Conservation (phyloP, 345 rosid genomes). For the Boechera divaricarpa region DNA sequence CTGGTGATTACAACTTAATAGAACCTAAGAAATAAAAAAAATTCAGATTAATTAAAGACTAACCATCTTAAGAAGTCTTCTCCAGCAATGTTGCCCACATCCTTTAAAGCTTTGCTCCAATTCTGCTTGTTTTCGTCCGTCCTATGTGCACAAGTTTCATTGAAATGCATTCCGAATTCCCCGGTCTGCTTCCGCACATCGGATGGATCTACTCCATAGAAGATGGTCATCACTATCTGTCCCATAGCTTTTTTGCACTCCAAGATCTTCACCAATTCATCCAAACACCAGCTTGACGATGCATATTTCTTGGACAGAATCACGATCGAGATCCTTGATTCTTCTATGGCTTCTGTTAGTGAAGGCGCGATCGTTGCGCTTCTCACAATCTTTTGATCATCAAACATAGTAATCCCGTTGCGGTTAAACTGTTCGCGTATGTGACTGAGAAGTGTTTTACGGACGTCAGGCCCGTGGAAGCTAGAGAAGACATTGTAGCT, state of each 20-base stretch:
- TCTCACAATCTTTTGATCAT: neutral
- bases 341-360: neutral
- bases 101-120: neutral
- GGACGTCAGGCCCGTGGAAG: conserved; percentile 4
- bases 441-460: conserved; percentile 15
- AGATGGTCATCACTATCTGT: conserved; percentile 29
- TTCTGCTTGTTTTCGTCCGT: neutral
- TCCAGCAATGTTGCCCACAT: conserved; percentile 2
- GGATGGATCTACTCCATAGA: conserved; percentile 23
- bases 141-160: neutral
- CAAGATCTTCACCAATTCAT: conserved; percentile 27
- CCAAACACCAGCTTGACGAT: conserved; percentile 36
- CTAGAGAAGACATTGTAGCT: neutral
- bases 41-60: neutral
- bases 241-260: neutral
- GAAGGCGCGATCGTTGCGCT: neutral
- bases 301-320: conserved; percentile 24
- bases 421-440: neutral
- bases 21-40: too few species aligned
- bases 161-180: conserved; percentile 4
- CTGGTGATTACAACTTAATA: too few species aligned
- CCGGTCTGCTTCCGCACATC: conserved; percentile 28
- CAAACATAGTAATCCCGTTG: conserved; percentile 4
- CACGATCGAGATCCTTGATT: conserved; percentile 14
- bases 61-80: conserved; percentile 6